Base-by-base conservation (phyloP, 805 yeast genomes). In the Cyberlindnera galapagoensis region DNA sequence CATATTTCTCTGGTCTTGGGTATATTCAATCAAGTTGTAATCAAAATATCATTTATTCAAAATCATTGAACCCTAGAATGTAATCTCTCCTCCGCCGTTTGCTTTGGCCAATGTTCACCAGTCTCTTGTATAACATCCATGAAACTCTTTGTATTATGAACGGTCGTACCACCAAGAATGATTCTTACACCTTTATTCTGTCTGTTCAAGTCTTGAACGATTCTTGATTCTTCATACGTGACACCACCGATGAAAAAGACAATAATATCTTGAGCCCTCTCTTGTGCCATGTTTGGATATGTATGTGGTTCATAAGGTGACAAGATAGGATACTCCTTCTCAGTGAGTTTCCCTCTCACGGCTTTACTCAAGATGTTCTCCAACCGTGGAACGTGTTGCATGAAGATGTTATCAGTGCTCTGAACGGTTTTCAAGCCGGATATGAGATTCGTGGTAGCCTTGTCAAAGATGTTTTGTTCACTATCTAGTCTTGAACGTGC, bases 151-250 rank as follows among this genome's bases (percentile, higher is more conserved):
- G 82, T 69, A 37, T 67, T 74, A 24, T 68, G 48, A 4, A 79
- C 59, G n/a, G 69, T 56, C 1, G 86, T 76, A 19, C 96, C 87
- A 7, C 98, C 98, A n/a, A 88, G 59, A 2, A 86, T 67, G 11
- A 84, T 63, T 42, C 85, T 72, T 27, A 82, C 66, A 8, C 72
- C 74, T 21, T 70, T 71, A 24, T 53, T 48, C 16, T 73, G 62
- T 18, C 59, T 59, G 49, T 80, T 79, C 41, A 87, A 65, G 39
- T 86, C 83, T 34, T 81, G 75, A 5, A 88, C 75, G 16, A 87
- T 59, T 40, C 96, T 71, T 0, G 94, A 84, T 54, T 92, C 99
- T 56, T 90, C 97, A 52, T 75, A 86, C 1, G 97, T 90, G 3
- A 73, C 80, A 11, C 98, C 98, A 6, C 97, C 97, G 31, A 85